These are phyloP conservation scores for Ophiostoma sp. DNA, from an alignment of 2,329 filamentous ascomycete species.

Conservation along the genomic window DNA sequence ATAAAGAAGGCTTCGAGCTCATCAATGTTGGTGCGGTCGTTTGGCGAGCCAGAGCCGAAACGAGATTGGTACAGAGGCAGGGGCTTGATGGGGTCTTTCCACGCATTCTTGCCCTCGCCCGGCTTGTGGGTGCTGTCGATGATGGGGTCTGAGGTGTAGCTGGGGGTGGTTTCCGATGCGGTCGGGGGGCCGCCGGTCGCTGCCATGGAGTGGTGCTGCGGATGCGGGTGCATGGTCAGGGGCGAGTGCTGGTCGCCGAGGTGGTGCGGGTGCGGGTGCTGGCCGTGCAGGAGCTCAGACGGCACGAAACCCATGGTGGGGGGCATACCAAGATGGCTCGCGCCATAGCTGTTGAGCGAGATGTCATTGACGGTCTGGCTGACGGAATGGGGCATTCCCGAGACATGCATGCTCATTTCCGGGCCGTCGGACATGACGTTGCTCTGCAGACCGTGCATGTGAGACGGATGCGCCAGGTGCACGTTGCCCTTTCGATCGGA, in stretches of 20 bases:
- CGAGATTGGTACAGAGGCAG: background rate
- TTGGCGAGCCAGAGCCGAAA: constrained; percentile 29
- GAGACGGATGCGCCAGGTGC: constrained; percentile 32
- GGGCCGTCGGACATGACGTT: constrained; percentile 26
- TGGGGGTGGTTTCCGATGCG: background rate
- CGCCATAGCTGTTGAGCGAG: constrained; percentile 10
- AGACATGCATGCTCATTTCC: constrained; percentile 8
- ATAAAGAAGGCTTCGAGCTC: constrained; percentile 53
- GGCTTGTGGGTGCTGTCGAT: background rate
- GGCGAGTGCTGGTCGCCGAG: constrained; percentile 11
- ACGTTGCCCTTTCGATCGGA: constrained; percentile 39
- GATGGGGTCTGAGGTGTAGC: background rate
- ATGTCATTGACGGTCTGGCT: background rate
- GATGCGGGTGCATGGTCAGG: constrained; percentile 10
- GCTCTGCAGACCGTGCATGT: constrained; percentile 22
- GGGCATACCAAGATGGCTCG: background rate
- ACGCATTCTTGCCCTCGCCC: background rate
- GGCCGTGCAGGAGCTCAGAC: background rate
- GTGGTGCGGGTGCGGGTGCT: background rate
- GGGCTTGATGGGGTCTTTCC: background rate
- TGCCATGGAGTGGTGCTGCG: background rate
- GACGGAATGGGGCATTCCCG: background rate
- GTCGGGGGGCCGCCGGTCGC: background rate
- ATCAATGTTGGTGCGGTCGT: constrained; percentile 53
- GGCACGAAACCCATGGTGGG: constrained; percentile 4